Percentiles rank a stretch among this genome's conserved stretches.
Evolutionary conservation across 139 green algal species (phyloP).

Genomic region (Deuterostichococcus epilithicus): DNA sequence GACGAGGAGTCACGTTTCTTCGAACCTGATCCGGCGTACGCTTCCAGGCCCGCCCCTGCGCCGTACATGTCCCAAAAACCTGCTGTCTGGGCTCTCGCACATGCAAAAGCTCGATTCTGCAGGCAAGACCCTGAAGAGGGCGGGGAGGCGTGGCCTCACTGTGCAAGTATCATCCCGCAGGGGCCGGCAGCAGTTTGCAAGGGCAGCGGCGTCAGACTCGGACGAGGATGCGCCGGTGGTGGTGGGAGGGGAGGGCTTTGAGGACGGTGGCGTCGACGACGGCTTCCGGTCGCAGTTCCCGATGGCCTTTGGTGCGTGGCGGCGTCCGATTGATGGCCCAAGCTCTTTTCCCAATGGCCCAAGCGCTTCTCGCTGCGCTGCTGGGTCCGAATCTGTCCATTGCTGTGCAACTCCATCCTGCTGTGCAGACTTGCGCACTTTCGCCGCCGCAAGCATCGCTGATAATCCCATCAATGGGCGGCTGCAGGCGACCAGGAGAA

Average conservation of each 20-base stretch:
- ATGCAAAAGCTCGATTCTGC: constrained; percentile 13
- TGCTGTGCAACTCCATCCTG: not conserved
- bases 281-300: constrained; percentile 37
- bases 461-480: not conserved
- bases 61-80: no score
- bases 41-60: not conserved
- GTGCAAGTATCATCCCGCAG: not conserved
- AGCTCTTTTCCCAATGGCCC: no score
- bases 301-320: constrained; percentile 46
- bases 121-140: not conserved
- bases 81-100: not conserved
- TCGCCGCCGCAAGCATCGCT: not conserved
- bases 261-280: constrained; percentile 34
- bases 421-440: not conserved
- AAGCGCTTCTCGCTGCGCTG: no score
- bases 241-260: constrained; percentile 5
- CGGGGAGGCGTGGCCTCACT: not conserved
- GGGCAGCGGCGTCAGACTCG: not conserved
- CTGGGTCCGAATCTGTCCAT: no score
- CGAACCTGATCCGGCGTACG: not conserved
- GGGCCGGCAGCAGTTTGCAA: not conserved
- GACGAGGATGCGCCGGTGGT: constrained; percentile 1
- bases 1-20: not conserved
- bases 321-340: no score
- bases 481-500: constrained; percentile 27